Evolutionary conservation across 805 yeast species (phyloP).

Genomic region (Candida maesae): DNA sequence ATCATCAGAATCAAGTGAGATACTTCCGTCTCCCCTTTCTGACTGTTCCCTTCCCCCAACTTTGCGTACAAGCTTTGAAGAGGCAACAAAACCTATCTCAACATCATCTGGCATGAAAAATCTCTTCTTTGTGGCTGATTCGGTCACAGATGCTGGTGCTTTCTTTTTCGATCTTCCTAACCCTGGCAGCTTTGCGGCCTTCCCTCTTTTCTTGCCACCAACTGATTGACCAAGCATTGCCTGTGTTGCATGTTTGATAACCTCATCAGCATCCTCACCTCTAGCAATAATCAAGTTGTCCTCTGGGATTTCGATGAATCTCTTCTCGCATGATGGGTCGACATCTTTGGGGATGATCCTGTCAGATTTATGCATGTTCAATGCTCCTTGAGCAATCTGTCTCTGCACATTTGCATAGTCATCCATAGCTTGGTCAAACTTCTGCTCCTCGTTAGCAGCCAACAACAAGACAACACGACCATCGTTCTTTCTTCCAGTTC

Average conservation of each 20-base stretch:
- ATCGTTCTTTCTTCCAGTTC: conserved; percentile 94
- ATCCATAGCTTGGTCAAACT: conserved; percentile 79
- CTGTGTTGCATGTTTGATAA: conserved; percentile 63
- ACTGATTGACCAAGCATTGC: conserved; percentile 45
- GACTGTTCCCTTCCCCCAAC: conserved; percentile 2
- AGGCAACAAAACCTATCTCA: conserved; percentile 57
- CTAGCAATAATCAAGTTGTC: conserved; percentile 56
- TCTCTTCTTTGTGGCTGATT: conserved; percentile 33
- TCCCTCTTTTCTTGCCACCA: conserved; percentile 17
- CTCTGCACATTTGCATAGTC: conserved; percentile 78
- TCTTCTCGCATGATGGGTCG: conserved; percentile 54
- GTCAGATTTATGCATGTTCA: conserved; percentile 45
- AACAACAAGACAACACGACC: conserved; percentile 77
- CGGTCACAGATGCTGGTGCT: conserved; percentile 18
- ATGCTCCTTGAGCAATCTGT: conserved; percentile 49
- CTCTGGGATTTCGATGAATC: conserved; percentile 61
- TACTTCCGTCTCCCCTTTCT: conserved; percentile 4
- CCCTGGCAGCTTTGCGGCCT: background rate
- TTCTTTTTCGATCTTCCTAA: conserved; percentile 8
- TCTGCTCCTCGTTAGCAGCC: conserved; percentile 70
- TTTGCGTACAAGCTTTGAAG: conserved; percentile 42
- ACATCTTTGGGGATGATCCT: conserved; percentile 62
- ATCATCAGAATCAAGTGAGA: conserved; percentile 17
- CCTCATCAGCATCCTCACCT: conserved; percentile 62
- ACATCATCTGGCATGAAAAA: conserved; percentile 77